phyloP scores from a whole-genome alignment of 2,329 filamentous ascomycete genomes.

The Boeremia exigua region DNA sequence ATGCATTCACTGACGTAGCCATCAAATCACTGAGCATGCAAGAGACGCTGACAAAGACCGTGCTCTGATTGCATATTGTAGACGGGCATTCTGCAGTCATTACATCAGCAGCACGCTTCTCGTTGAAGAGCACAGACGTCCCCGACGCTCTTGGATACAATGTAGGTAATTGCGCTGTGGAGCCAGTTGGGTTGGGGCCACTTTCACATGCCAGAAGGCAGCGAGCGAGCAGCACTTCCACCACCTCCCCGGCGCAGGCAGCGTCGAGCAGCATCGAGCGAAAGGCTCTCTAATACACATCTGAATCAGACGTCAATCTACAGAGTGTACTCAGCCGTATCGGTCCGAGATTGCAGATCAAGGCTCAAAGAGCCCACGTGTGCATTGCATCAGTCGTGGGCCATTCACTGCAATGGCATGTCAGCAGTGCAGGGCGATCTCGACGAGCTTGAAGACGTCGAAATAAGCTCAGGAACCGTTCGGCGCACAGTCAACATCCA shows the following conservation, averaged over 20 bases:
- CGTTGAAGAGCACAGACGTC: too few species aligned
- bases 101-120: too few species aligned
- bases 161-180: not conserved
- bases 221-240: not conserved
- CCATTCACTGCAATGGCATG: not conserved
- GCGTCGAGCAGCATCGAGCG: not conserved
- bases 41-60: too few species aligned
- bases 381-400: not conserved
- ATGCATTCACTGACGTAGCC: too few species aligned
- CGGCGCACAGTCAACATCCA: conserved; percentile 11
- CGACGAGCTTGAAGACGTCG: not conserved
- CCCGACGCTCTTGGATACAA: too few species aligned
- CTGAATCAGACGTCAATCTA: not conserved
- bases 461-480: conserved; percentile 14
- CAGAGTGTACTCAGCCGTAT: not conserved
- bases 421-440: not conserved
- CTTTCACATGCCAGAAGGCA: conserved; percentile 9
- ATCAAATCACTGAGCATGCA: too few species aligned
- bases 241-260: not conserved
- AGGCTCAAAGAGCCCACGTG: not conserved
- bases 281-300: not conserved
- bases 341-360: not conserved
- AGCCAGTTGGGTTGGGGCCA: conserved; percentile 1
- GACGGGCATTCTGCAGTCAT: too few species aligned
- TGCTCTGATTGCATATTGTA: too few species aligned